Percentiles rank a stretch among this genome's conserved stretches.
phyloP scores from a whole-genome alignment of 768 basidiomycete species.

The Hemileccinum impolitum region DNA sequence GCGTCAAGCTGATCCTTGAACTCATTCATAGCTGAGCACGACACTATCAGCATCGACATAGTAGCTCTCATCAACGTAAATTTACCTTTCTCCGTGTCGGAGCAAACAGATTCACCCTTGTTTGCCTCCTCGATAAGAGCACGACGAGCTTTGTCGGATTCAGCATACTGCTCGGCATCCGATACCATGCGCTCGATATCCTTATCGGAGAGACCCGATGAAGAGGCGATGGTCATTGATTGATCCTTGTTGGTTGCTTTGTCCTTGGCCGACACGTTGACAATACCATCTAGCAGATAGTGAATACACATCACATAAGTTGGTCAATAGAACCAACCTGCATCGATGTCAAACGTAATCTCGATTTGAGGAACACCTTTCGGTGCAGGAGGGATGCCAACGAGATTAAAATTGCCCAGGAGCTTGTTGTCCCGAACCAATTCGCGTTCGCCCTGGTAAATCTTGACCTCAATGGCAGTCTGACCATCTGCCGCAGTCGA shows the following conservation, averaged over 20 bases:
- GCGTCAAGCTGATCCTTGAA: constrained; percentile 97
- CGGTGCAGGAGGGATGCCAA: constrained; percentile 86
- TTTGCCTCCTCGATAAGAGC: constrained; percentile 93
- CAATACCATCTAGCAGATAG: constrained; percentile 73
- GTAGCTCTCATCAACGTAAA: background rate
- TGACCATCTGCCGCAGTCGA: constrained; percentile 99
- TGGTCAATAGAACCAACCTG: constrained; percentile 46
- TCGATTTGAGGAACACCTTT: constrained; percentile 78
- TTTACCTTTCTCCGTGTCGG: constrained; percentile 93
- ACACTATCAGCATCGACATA: constrained; percentile 1
- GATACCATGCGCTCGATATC: constrained; percentile 97
- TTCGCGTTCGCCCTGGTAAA: constrained; percentile 99
- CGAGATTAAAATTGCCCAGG: constrained; percentile 98
- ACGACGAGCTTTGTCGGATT: constrained; percentile 86
- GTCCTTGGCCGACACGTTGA: constrained; percentile 95
- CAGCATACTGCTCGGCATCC: constrained; percentile 92
- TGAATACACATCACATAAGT: background rate
- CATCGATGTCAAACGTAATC: constrained; percentile 96
- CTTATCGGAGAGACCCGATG: constrained; percentile 92
- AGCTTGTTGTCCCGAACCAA: constrained; percentile 98
- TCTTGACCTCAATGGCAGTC: constrained; percentile 99
- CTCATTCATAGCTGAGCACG: constrained; percentile 76
- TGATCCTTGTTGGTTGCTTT: constrained; percentile 90
- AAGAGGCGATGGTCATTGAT: constrained; percentile 96
- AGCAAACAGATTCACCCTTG: constrained; percentile 90